Evolutionary conservation across 2,329 filamentous ascomycete genomes (phyloP).

Genomic region (Pseudocercospora eumusae): DNA sequence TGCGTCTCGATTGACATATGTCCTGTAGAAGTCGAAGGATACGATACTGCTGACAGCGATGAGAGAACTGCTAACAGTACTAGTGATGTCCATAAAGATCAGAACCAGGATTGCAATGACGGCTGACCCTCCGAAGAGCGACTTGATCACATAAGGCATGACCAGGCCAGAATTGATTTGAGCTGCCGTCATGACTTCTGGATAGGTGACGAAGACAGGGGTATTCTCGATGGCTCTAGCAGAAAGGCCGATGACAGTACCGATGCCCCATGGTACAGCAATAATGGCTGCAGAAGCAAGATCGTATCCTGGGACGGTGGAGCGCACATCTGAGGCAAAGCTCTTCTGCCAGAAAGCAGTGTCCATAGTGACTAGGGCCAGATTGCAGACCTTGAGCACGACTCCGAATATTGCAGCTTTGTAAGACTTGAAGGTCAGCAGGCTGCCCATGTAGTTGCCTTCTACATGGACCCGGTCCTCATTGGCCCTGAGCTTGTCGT

Average conservation of each 20-base stretch:
- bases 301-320: constrained; percentile 52
- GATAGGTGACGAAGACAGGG: constrained; percentile 50
- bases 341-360: constrained; percentile 57
- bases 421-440: constrained; percentile 52
- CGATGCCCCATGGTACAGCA: constrained; percentile 51
- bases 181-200: constrained; percentile 42
- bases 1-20: constrained; percentile 52
- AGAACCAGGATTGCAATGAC: constrained; percentile 50
- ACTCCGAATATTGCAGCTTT: constrained; percentile 43
- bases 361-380: constrained; percentile 54
- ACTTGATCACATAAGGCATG: constrained; percentile 50
- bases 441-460: constrained; percentile 51
- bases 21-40: constrained; percentile 54
- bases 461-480: constrained; percentile 43
- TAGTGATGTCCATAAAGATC: constrained; percentile 55
- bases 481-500: constrained; percentile 50
- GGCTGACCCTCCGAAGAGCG: constrained; percentile 47
- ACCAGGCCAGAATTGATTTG: constrained; percentile 50
- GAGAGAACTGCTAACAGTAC: constrained; percentile 53
- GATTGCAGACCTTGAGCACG: constrained; percentile 53
- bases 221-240: constrained; percentile 50
- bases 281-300: constrained; percentile 51
- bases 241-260: constrained; percentile 50
- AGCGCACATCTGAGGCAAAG: constrained; percentile 48
- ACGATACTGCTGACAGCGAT: constrained; percentile 56